These are phyloP conservation scores for Anethum foeniculum DNA, from an alignment of 140 eudicot species.

Conservation along the genomic window DNA sequence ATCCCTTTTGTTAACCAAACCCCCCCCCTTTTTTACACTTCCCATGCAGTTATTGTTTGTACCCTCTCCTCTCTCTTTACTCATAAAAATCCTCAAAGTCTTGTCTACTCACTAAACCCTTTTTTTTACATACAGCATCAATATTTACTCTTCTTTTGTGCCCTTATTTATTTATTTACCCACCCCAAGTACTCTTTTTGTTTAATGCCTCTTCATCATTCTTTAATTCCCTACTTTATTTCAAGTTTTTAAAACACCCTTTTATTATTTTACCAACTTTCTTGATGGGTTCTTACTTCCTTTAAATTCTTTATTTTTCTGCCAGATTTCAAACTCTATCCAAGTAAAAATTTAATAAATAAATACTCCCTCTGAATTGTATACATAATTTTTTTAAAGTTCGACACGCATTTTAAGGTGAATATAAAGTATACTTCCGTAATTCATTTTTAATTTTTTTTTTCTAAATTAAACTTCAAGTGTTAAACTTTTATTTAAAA, in stretches of 20 bases:
- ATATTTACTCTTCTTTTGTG: neutral
- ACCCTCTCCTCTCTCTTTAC: neutral
- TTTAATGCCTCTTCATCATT: neutral
- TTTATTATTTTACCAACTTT: neutral
- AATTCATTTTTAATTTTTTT: no score
- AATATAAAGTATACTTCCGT: no score
- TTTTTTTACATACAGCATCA: neutral
- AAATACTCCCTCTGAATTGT: no score
- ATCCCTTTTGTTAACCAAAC: neutral
- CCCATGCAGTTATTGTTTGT: neutral
- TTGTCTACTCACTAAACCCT: conserved; percentile 3
- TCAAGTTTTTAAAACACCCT: neutral
- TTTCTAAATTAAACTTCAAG: no score
- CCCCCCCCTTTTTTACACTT: neutral
- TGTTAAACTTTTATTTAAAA: no score
- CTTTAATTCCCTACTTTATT: neutral
- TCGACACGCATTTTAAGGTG: no score
- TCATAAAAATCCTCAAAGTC: neutral
- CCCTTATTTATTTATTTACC: neutral
- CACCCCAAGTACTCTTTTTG: neutral
- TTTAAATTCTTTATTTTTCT: neutral
- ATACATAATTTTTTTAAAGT: no score
- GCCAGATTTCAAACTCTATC: neutral
- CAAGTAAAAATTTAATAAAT: no score
- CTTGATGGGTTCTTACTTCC: neutral